These are phyloP conservation scores for Aspergillus tanneri DNA, from an alignment of 2,329 filamentous ascomycete species.

Conservation along the genomic window DNA sequence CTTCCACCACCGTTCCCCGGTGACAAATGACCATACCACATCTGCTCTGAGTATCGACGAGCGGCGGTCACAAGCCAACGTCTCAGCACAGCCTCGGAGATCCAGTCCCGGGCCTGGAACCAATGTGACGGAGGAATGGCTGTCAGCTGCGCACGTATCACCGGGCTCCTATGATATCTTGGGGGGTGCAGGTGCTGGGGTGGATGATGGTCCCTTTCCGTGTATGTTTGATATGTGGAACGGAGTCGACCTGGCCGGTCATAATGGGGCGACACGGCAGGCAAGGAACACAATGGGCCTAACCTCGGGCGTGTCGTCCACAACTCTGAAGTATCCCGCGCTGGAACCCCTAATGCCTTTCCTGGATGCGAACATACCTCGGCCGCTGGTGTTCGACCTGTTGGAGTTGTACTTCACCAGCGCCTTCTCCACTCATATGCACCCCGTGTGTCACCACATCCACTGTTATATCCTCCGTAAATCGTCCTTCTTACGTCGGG, in stretches of 20 bases:
- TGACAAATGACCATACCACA: slow-evolving; percentile 28
- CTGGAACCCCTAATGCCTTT: slow-evolving; percentile 79
- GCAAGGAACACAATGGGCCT: slow-evolving; percentile 58
- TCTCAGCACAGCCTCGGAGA: slow-evolving; percentile 20
- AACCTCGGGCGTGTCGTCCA: slow-evolving; percentile 38
- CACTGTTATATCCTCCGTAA: slow-evolving; percentile 87
- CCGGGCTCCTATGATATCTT: slow-evolving; percentile 34
- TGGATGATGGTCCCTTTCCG: slow-evolving; percentile 29
- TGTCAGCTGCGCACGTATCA: slow-evolving; percentile 33
- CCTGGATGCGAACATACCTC: slow-evolving; percentile 73
- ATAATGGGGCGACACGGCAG: slow-evolving; percentile 48
- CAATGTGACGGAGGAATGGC: slow-evolving; percentile 36
- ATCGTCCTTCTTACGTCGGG: slow-evolving; percentile 78
- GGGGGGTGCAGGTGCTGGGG: slow-evolving; percentile 24
- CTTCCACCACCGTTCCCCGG: slow-evolving; percentile 29
- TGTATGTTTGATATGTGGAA: slow-evolving; percentile 35
- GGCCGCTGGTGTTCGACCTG: slow-evolving; percentile 79
- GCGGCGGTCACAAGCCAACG: slow-evolving; percentile 25
- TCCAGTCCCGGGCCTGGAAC: slow-evolving; percentile 13
- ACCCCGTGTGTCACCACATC: slow-evolving; percentile 87
- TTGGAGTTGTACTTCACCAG: slow-evolving; percentile 90
- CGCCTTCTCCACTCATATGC: slow-evolving; percentile 81
- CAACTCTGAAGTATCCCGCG: slow-evolving; percentile 72
- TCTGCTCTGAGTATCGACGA: slow-evolving; percentile 33
- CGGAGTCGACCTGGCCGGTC: slow-evolving; percentile 27